phyloP scores from a whole-genome alignment of 257 asterid genomes.

The Solanum sejunctum region DNA sequence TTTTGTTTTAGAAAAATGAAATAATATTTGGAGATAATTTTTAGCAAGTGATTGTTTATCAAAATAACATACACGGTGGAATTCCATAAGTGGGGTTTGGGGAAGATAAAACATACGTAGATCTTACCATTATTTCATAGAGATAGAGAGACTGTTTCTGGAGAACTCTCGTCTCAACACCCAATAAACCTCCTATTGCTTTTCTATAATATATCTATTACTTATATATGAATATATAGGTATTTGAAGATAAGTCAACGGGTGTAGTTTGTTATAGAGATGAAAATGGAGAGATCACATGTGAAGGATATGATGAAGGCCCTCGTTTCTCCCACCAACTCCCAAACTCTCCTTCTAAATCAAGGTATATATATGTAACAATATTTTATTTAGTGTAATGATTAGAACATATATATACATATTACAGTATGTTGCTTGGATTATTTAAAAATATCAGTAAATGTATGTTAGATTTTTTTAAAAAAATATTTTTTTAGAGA shows the following conservation, averaged over 20 bases:
- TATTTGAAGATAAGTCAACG: constrained; percentile 11
- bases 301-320: constrained; percentile 22
- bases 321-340: constrained; percentile 2
- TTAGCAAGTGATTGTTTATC: not conserved
- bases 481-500: no score
- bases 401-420: not conserved
- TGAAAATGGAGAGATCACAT: constrained; percentile 13
- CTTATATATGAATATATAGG: not conserved
- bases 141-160: no score
- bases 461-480: no score
- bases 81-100: fast-evolving
- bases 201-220: not conserved
- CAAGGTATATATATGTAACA: not conserved
- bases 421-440: not conserved
- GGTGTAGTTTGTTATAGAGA: constrained; percentile 17
- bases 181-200: not conserved
- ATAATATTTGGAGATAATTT: not conserved
- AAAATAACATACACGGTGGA: no score
- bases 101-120: no score
- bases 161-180: no score
- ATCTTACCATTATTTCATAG: no score
- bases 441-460: no score
- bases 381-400: not conserved
- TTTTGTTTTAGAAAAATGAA: not conserved
- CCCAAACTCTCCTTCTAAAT: not conserved